Evolutionary conservation across 2,329 filamentous ascomycete species (phyloP).

Genomic region (Thielaviopsis euricoi): DNA sequence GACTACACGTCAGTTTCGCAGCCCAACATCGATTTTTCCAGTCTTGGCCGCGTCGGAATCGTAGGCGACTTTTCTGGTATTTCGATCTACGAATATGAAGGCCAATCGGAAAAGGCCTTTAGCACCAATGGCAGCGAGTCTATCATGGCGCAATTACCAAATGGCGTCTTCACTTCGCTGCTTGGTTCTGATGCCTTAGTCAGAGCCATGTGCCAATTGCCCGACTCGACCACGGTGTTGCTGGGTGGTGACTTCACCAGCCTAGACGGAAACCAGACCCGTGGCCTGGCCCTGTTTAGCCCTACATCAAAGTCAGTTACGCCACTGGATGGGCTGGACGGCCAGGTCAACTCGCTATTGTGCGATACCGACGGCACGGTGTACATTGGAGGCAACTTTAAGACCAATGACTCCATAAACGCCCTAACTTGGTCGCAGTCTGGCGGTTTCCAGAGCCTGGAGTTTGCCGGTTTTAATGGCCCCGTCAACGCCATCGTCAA

Average conservation of each 20-base stretch:
- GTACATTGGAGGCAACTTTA: conserved; percentile 81
- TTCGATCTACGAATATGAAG: conserved; percentile 73
- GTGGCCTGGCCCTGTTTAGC: conserved; percentile 68
- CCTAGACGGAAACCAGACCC: conserved; percentile 57
- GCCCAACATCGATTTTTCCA: conserved; percentile 59
- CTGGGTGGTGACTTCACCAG: conserved; percentile 94
- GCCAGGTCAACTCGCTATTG: conserved; percentile 64
- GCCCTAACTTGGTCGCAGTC: conserved; percentile 64
- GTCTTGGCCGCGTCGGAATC: conserved; percentile 69
- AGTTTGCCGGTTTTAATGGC: conserved; percentile 90
- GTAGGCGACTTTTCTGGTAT: conserved; percentile 83
- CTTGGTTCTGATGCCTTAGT: conserved; percentile 71
- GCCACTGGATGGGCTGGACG: conserved; percentile 64
- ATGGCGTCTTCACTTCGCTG: conserved; percentile 63
- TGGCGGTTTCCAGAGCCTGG: conserved; percentile 59
- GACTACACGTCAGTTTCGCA: conserved; percentile 46
- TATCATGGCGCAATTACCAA: conserved; percentile 66
- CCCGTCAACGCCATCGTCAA: conserved; percentile 75
- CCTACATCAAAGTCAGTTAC: conserved; percentile 52
- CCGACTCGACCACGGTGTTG: conserved; percentile 54
- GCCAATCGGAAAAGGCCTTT: conserved; percentile 53
- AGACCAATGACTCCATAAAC: conserved; percentile 66
- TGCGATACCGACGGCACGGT: conserved; percentile 71
- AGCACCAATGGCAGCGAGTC: conserved; percentile 65
- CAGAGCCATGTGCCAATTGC: conserved; percentile 62